phyloP scores from a whole-genome alignment of 768 basidiomycete species.

The Heimioporus sp. region DNA sequence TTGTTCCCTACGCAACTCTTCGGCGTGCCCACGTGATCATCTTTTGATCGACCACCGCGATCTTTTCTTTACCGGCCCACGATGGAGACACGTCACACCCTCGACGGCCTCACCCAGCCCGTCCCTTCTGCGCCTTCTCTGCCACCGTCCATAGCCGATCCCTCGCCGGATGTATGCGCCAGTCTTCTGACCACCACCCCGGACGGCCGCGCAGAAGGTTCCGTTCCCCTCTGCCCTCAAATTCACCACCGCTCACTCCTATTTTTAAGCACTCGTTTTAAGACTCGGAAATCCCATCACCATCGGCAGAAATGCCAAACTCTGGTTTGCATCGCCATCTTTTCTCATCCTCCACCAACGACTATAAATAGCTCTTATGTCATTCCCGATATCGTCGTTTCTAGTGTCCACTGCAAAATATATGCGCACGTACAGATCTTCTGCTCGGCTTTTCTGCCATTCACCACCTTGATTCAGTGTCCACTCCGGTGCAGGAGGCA shows the following conservation, averaged over 20 bases:
- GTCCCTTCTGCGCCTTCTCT: constrained; percentile 24
- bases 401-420: constrained; percentile 72
- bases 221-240: neutral
- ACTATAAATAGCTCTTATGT: constrained; percentile 51
- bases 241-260: neutral
- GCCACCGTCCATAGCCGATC: constrained; percentile 5
- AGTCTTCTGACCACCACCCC: constrained; percentile 59
- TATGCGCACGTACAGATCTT: constrained; percentile 56
- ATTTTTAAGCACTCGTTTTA: constrained; percentile 51
- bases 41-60: neutral
- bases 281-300: constrained; percentile 60
- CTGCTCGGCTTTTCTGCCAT: neutral
- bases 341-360: neutral
- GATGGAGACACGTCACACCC: constrained; percentile 16
- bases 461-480: constrained; percentile 43
- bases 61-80: neutral
- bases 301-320: constrained; percentile 69
- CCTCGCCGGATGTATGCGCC: constrained; percentile 56
- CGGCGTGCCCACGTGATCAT: neutral
- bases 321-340: constrained; percentile 44
- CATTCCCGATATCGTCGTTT: constrained; percentile 59
- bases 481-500: constrained; percentile 63
- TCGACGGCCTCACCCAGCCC: constrained; percentile 28
- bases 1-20: neutral
- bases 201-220: constrained; percentile 70